Percentiles rank a stretch among this genome's conserved stretches.
Conservation (phyloP, 768 basidiomycete species). For the Sutorius australiensis region DNA sequence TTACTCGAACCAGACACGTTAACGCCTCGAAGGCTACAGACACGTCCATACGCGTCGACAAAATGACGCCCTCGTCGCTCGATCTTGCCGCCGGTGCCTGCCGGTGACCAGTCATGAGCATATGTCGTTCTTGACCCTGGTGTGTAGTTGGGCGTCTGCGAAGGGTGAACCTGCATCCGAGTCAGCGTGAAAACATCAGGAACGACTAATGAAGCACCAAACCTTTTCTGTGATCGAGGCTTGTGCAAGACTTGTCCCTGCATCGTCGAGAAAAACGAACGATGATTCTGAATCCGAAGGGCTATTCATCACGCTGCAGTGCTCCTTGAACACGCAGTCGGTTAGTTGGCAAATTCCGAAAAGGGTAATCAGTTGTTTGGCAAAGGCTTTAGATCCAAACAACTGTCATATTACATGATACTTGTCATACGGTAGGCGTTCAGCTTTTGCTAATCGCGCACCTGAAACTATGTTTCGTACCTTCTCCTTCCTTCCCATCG, state of each 20-base stretch:
- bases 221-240: slow-evolving; percentile 4
- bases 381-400: slow-evolving; percentile 30
- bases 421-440: not conserved
- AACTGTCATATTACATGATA: slow-evolving; percentile 5
- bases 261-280: slow-evolving; percentile 44
- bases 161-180: slow-evolving; percentile 41
- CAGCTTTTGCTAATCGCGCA: not conserved
- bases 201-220: not conserved
- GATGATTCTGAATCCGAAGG: slow-evolving; percentile 41
- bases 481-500: not conserved
- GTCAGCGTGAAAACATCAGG: not conserved
- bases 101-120: slow-evolving; percentile 70
- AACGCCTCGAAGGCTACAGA: slow-evolving; percentile 78
- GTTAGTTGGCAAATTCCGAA: not conserved
- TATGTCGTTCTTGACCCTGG: slow-evolving; percentile 50
- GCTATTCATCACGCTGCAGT: slow-evolving; percentile 17
- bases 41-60: slow-evolving; percentile 73
- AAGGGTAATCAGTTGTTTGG: slow-evolving; percentile 24
- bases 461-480: slow-evolving; percentile 9
- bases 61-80: slow-evolving; percentile 73
- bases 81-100: slow-evolving; percentile 54
- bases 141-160: slow-evolving; percentile 38
- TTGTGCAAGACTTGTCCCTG: not conserved
- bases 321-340: not conserved
- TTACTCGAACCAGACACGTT: slow-evolving; percentile 84